Conservation (phyloP, 371 early-diverging fungal genomes). For the Mortierella sp. region DNA sequence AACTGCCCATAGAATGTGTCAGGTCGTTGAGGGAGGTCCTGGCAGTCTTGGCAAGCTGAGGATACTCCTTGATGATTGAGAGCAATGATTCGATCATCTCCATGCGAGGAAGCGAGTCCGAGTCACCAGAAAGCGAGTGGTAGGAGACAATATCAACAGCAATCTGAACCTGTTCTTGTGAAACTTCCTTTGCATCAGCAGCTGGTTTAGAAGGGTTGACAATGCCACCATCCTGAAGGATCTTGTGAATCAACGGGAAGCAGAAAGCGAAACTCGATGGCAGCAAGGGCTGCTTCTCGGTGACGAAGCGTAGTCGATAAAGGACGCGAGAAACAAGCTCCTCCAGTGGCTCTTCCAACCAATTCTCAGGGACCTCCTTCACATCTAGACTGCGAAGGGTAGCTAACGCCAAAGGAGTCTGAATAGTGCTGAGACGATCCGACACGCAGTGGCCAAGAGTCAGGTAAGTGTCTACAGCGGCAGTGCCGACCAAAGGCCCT, state of each 20-base stretch:
- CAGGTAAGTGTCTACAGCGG: conserved; percentile 67
- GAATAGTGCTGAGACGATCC: conserved; percentile 61
- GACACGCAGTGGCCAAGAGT: conserved; percentile 63
- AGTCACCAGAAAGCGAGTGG: conserved; percentile 68
- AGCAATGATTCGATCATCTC: conserved; percentile 79
- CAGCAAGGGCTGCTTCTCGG: conserved; percentile 70
- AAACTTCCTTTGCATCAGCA: conserved; percentile 64
- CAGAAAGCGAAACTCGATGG: conserved; percentile 84
- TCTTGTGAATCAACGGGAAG: conserved; percentile 81
- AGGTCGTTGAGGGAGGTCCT: conserved; percentile 71
- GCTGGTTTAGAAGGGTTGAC: conserved; percentile 59
- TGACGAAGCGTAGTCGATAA: conserved; percentile 78
- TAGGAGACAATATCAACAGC: conserved; percentile 79
- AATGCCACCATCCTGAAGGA: conserved; percentile 77
- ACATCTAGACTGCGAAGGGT: conserved; percentile 77
- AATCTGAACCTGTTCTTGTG: conserved; percentile 80
- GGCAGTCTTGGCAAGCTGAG: conserved; percentile 69
- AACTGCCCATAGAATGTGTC: conserved; percentile 76
- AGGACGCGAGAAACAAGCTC: conserved; percentile 75
- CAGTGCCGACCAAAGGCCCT: conserved; percentile 66
- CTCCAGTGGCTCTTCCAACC: conserved; percentile 74
- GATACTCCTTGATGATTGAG: conserved; percentile 75
- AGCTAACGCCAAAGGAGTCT: conserved; percentile 69
- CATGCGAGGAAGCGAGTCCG: conserved; percentile 72
- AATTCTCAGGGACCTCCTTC: conserved; percentile 70